phyloP scores from a whole-genome alignment of 176 grass and related monocot species.

The Rhynchospora breviuscula region DNA sequence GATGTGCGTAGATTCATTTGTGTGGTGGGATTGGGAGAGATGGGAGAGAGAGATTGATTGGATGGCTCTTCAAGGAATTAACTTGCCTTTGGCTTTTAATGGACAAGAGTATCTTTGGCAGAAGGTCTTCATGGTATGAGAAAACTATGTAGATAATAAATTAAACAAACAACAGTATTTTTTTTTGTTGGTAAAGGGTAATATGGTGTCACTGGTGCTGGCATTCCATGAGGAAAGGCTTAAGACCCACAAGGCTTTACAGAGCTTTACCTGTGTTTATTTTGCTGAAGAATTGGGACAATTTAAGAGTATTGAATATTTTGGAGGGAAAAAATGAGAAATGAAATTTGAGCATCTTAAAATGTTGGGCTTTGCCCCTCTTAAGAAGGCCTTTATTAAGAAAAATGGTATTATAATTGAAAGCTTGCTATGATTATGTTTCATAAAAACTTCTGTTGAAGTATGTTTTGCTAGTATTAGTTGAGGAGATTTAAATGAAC shows the following conservation, averaged over 20 bases:
- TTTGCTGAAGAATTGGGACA: background rate
- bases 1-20: conserved; percentile 72
- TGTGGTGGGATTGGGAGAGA: conserved; percentile 91
- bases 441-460: background rate
- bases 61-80: conserved; percentile 99
- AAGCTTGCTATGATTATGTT: background rate
- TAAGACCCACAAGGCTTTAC: background rate
- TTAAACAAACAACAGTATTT: background rate
- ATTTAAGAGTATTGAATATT: background rate
- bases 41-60: conserved; percentile 99
- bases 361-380: background rate
- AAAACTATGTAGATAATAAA: background rate
- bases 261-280: background rate
- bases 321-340: background rate
- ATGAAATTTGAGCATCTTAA: background rate
- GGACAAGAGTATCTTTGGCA: conserved; percentile 90
- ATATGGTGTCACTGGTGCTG: background rate
- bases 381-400: background rate
- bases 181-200: background rate
- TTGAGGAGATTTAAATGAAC: background rate
- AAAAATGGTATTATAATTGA: background rate
- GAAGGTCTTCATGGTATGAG: conserved; percentile 82
- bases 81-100: conserved; percentile 93
- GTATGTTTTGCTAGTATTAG: background rate
- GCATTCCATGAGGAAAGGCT: background rate